Evolutionary conservation across 1,139 yeast species (phyloP), one percentile per base, ranked within the genome.

Genomic region (Lipomyces yarrowii): DNA sequence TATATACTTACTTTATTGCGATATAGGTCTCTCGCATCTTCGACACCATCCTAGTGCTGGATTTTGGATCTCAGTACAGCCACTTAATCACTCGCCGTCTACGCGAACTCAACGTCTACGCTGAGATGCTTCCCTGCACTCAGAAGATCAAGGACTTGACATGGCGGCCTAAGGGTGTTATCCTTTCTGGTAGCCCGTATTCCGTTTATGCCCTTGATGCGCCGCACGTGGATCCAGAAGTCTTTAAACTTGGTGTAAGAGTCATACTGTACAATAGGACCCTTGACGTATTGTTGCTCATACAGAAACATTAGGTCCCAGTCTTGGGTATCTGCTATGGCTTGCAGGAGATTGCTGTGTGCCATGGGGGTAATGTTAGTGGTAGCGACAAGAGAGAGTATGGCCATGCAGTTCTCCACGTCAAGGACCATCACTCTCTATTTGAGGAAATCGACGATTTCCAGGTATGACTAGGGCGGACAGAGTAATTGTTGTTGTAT

Each of bases 91-190:
- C 98, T 70, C 90, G 99, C 82, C 90, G 99, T 81, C 85, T 94
- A 75, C 91, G 99, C 85, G 99, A 94, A 80, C 91, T 93, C 84
- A 91, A 94, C 79, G 94, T 94, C 73, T 94, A 96, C 80, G 98
- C 99, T 72, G 99, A 96, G 82, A 94, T 94, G 99, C 86, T 94
- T 72, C 99, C 99, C 73, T 94, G 99, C 81, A 94, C 99, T 67
- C 98, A 94, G 81, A 94, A 93, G 83, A 93, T 94, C 77, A 77
- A 89, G 64, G 98, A 94, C 74, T 85, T 96, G 75, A 81, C 87
- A 69, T 94, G 97, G 96, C 92, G 87, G 77, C 99, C 99, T 73
- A 91, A 88, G 80, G 99, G 99, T 81, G 88, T 94, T 70, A 94
- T 94, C 76, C 83, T 94, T 71, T 92, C 98, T 59, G 99, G 99